Conservation (phyloP, 257 asterid species). For the Knoxia roxburghii region DNA sequence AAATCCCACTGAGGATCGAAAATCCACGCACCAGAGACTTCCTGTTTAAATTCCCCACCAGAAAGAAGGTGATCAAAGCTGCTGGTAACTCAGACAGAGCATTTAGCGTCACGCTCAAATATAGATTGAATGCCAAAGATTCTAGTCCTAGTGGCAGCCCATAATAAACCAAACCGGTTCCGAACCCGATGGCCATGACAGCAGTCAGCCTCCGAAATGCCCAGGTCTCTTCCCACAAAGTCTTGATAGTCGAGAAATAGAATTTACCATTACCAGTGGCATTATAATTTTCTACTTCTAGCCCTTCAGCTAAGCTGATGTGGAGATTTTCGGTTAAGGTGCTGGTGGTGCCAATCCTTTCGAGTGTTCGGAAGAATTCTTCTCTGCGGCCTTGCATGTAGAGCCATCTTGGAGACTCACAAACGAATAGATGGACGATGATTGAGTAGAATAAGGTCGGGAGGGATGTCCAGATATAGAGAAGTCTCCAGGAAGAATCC, state of each 20-base stretch:
- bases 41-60: constrained; percentile 39
- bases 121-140: constrained; percentile 34
- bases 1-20: constrained; percentile 39
- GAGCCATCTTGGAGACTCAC: constrained; percentile 81
- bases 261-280: neutral
- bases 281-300: too few species aligned
- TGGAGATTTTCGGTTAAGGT: neutral
- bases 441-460: constrained; percentile 38
- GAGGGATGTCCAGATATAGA: constrained; percentile 47
- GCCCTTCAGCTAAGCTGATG: too few species aligned
- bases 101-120: constrained; percentile 54
- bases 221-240: constrained; percentile 42
- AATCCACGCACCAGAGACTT: constrained; percentile 30
- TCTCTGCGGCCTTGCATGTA: constrained; percentile 45
- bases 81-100: constrained; percentile 63
- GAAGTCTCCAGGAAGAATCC: constrained; percentile 51
- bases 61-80: constrained; percentile 25
- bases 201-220: constrained; percentile 35
- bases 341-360: constrained; percentile 27
- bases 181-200: constrained; percentile 49
- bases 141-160: constrained; percentile 77
- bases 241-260: constrained; percentile 35
- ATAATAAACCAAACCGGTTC: constrained; percentile 54
- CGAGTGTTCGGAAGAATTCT: constrained; percentile 41
- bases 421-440: constrained; percentile 23